Evolutionary conservation across 2,329 filamentous ascomycete species (phyloP).

Genomic region (Leptographium procerum): DNA sequence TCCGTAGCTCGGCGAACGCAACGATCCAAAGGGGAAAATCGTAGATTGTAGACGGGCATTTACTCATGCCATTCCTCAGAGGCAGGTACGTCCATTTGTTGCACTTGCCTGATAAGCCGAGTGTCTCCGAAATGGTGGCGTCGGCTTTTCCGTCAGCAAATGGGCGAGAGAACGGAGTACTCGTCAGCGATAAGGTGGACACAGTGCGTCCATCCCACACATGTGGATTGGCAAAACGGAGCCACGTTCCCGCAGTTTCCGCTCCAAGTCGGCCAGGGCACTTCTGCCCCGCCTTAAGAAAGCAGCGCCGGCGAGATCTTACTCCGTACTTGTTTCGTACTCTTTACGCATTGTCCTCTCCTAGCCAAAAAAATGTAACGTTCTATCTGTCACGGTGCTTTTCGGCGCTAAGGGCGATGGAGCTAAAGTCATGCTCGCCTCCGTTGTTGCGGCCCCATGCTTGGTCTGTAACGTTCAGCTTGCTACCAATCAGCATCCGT

Average conservation of each 20-base stretch:
- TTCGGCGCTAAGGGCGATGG: not conserved
- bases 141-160: not conserved
- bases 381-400: not conserved
- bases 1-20: not conserved
- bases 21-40: not conserved
- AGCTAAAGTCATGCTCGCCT: too few species aligned
- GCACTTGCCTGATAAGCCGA: not conserved
- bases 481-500: too few species aligned
- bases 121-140: not conserved
- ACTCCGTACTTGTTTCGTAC: too few species aligned
- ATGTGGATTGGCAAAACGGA: not conserved
- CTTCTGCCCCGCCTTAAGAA: too few species aligned
- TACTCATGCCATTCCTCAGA: not conserved
- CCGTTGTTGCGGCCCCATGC: too few species aligned
- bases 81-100: constrained; percentile 9
- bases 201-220: not conserved
- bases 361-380: not conserved
- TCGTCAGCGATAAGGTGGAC: too few species aligned
- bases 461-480: not conserved
- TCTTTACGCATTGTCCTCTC: too few species aligned
- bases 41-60: not conserved
- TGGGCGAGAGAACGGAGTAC: too few species aligned
- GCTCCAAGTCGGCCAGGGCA: too few species aligned
- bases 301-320: too few species aligned
- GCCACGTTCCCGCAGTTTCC: not conserved